Conservation (phyloP, 1,139 yeast species). For the Hansenula anomala region DNA sequence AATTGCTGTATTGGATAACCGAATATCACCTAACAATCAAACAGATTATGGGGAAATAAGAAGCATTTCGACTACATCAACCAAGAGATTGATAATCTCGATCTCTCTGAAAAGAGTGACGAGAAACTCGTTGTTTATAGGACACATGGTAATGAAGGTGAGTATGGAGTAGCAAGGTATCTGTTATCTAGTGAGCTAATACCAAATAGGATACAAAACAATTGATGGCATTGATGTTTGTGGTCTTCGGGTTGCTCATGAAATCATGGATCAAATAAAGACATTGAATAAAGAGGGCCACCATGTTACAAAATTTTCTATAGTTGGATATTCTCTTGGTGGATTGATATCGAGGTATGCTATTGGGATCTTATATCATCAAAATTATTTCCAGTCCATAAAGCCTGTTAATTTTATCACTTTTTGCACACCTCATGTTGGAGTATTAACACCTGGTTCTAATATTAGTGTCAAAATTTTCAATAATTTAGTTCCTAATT, state of each 20-base stretch:
- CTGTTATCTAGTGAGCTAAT: too few relatives aligned
- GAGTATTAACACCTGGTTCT: slow-evolving; percentile 60
- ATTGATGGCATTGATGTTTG: slow-evolving; percentile 86
- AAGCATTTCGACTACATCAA: slow-evolving; percentile 60
- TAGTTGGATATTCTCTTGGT: slow-evolving; percentile 80
- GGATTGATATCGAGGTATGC: slow-evolving; percentile 78
- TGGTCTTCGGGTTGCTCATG: slow-evolving; percentile 71
- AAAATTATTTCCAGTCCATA: slow-evolving; percentile 43
- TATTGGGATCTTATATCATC: slow-evolving; percentile 57
- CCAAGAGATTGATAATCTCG: slow-evolving; percentile 18
- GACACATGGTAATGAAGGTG: slow-evolving; percentile 54
- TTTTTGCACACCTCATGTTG: slow-evolving; percentile 82
- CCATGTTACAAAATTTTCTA: slow-evolving; percentile 51
- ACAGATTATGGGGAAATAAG: slow-evolving; percentile 69
- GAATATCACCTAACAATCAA: not conserved
- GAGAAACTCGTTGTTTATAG: slow-evolving; percentile 46
- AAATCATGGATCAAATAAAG: slow-evolving; percentile 46
- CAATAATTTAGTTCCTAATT: slow-evolving; percentile 55
- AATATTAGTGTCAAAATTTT: slow-evolving; percentile 42
- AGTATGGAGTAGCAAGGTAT: too few relatives aligned
- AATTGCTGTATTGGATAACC: too few relatives aligned
- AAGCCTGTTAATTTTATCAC: slow-evolving; percentile 62
- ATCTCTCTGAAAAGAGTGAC: slow-evolving; percentile 5
- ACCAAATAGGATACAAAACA: slow-evolving; percentile 55
- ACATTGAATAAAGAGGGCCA: slow-evolving; percentile 24